phyloP scores from a whole-genome alignment of 805 yeast species.

The Candida methanosorbosa region DNA sequence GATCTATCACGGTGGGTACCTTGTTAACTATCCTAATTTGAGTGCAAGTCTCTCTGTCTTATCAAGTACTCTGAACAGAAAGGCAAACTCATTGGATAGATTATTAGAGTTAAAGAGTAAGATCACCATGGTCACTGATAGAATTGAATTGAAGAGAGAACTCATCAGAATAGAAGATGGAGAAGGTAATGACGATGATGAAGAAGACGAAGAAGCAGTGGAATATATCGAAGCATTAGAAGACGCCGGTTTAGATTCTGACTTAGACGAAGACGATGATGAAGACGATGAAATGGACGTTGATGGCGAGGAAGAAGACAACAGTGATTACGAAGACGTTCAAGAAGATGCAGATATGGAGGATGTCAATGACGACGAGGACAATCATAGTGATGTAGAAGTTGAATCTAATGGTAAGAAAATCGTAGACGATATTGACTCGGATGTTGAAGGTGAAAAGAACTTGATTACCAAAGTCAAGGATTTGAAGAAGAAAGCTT shows the following conservation, averaged over 20 bases:
- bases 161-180: slow-evolving; percentile 17
- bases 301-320: slow-evolving; percentile 9
- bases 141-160: slow-evolving; percentile 32
- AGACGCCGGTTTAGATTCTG: slow-evolving; percentile 35
- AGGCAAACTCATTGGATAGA: slow-evolving; percentile 39
- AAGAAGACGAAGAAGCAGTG: slow-evolving; percentile 39
- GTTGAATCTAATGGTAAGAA: slow-evolving; percentile 15
- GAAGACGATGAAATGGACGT: slow-evolving; percentile 17
- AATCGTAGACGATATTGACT: slow-evolving; percentile 5
- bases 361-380: slow-evolving; percentile 35
- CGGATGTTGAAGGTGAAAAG: slow-evolving; percentile 10
- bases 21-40: slow-evolving; percentile 37
- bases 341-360: slow-evolving; percentile 15
- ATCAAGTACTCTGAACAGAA: slow-evolving; percentile 38
- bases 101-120: slow-evolving; percentile 44
- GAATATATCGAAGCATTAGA: slow-evolving; percentile 67
- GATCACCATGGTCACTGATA: slow-evolving; percentile 37
- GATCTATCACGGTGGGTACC: slow-evolving; percentile 44
- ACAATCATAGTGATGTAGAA: slow-evolving; percentile 31
- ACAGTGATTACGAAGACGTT: slow-evolving; percentile 10
- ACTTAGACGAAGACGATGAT: slow-evolving; percentile 17
- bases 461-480: slow-evolving; percentile 3
- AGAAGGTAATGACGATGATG: slow-evolving; percentile 20
- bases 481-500: slow-evolving; percentile 6
- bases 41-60: slow-evolving; percentile 32